A percentile compares a stretch with the other conserved stretches of the same genome.
These are phyloP conservation scores for Knufia petricola DNA, from an alignment of 2,329 filamentous ascomycete species.

Conservation along the genomic window DNA sequence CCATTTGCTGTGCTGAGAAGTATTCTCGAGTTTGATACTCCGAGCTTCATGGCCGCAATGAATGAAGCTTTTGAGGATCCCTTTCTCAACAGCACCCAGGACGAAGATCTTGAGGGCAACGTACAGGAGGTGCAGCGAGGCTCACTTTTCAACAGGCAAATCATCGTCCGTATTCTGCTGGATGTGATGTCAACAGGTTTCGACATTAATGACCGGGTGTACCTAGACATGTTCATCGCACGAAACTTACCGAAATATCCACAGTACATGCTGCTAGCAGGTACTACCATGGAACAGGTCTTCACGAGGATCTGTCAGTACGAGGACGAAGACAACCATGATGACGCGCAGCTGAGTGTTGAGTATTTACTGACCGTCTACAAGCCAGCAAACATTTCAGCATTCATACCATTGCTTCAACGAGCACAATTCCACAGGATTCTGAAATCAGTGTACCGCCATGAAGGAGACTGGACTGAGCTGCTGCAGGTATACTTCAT, in stretches of 20 bases:
- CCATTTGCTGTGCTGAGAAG: conserved; percentile 71
- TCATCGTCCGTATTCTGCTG: conserved; percentile 79
- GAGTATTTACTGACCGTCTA: conserved; percentile 93
- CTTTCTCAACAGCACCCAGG: conserved; percentile 57
- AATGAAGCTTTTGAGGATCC: conserved; percentile 96
- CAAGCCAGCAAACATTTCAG: conserved; percentile 70
- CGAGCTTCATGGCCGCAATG: conserved; percentile 85
- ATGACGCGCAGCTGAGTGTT: conserved; percentile 92
- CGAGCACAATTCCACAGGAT: conserved; percentile 82
- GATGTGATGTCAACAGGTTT: conserved; percentile 81
- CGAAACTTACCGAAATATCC: conserved; percentile 93
- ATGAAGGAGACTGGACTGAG: conserved; percentile 68
- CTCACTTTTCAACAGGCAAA: conserved; percentile 62
- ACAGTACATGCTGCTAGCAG: conserved; percentile 85
- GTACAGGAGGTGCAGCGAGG: conserved; percentile 42
- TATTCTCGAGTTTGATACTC: conserved; percentile 77
- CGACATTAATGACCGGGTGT: conserved; percentile 72
- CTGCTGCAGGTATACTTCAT: conserved; percentile 76
- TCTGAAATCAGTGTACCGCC: conserved; percentile 75
- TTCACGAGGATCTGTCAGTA: conserved; percentile 76
- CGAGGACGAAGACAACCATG: conserved; percentile 67
- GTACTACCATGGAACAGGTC: conserved; percentile 71
- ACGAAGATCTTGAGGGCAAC: conserved; percentile 43
- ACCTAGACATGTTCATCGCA: conserved; percentile 97
- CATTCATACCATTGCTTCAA: conserved; percentile 66